Percentiles rank a stretch among this genome's conserved stretches.
Conservation (phyloP, 1,284 basidiomycete genomes). For the Fomitopsis schrenkii region DNA sequence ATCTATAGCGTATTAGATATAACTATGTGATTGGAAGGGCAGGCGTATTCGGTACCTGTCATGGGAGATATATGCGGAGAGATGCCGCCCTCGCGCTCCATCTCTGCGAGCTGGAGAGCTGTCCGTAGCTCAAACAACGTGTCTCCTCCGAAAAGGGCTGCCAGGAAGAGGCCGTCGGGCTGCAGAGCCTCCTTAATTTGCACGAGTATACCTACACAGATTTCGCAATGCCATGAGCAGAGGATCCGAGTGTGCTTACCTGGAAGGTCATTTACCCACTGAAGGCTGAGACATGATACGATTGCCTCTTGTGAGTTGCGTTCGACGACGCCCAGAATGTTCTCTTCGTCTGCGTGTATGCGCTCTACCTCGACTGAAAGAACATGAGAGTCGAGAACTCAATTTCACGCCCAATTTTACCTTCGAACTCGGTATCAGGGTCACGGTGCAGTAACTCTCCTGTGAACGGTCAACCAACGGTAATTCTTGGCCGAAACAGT, state of each 20-base stretch:
- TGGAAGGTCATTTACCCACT: slow-evolving; percentile 98
- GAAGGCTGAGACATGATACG: slow-evolving; percentile 86
- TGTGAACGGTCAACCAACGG: slow-evolving; percentile 23
- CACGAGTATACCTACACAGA: slow-evolving; percentile 67
- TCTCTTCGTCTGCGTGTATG: slow-evolving; percentile 77
- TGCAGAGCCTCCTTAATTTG: slow-evolving; percentile 86
- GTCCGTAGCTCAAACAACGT: slow-evolving; percentile 96
- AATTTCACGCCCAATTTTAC: slow-evolving; percentile 33
- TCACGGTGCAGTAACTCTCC: slow-evolving; percentile 71
- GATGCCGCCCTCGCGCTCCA: slow-evolving; percentile 93
- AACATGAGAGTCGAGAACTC: not conserved
- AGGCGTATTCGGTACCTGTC: slow-evolving; percentile 64
- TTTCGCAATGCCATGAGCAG: not conserved
- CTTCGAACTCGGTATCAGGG: slow-evolving; percentile 69
- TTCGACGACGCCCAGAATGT: slow-evolving; percentile 57
- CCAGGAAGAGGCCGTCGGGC: slow-evolving; percentile 94
- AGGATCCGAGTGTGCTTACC: slow-evolving; percentile 41
- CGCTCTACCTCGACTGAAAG: slow-evolving; percentile 68
- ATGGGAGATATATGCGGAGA: slow-evolving; percentile 95
- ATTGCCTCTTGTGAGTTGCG: slow-evolving; percentile 87
- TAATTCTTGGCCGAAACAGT: not conserved
- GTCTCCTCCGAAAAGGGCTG: slow-evolving; percentile 93
- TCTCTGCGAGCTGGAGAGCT: slow-evolving; percentile 89
- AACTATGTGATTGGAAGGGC: not conserved
- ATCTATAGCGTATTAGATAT: slow-evolving; percentile 43